Percentiles rank a stretch among this genome's conserved stretches.
These are phyloP conservation scores for Clitocybe nebularis DNA, from an alignment of 1,284 basidiomycete genomes.

Conservation along the genomic window DNA sequence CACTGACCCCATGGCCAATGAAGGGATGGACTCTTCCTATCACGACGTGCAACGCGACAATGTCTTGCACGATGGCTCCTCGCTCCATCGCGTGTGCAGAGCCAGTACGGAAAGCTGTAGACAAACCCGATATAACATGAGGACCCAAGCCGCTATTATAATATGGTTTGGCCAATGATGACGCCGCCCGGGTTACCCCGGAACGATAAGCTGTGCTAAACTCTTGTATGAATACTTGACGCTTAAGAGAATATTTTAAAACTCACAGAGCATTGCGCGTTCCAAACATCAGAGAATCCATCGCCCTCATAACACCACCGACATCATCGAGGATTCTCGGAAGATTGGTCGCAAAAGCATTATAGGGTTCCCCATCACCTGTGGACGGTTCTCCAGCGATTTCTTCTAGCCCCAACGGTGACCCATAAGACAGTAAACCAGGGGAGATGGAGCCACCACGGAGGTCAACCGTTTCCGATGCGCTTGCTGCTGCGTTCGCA, in stretches of 20 bases:
- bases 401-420: conserved; percentile 60
- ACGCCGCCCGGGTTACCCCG: conserved; percentile 57
- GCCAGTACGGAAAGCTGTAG: conserved; percentile 61
- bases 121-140: conserved; percentile 64
- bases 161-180: conserved; percentile 45
- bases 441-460: conserved; percentile 48
- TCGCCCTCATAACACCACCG: conserved; percentile 56
- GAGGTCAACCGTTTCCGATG: conserved; percentile 33
- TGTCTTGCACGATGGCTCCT: conserved; percentile 67
- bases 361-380: conserved; percentile 53
- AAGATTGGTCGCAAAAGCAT: conserved; percentile 44
- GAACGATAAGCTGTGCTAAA: conserved; percentile 59
- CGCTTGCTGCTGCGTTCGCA: conserved; percentile 15
- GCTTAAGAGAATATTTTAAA: too few species aligned
- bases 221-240: conserved; percentile 16
- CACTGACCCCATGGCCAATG: conserved; percentile 38
- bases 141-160: conserved; percentile 36
- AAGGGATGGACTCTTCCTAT: conserved; percentile 45
- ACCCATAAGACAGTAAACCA: conserved; percentile 60
- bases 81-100: conserved; percentile 58
- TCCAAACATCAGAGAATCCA: conserved; percentile 69
- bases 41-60: conserved; percentile 70
- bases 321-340: conserved; percentile 48
- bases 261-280: conserved; percentile 69
- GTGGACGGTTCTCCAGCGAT: conserved; percentile 66